A percentile compares a stretch with the other conserved stretches of the same genome.
phyloP scores from a whole-genome alignment of 352 stramenopile species.

The Phytophthora agathidicida region DNA sequence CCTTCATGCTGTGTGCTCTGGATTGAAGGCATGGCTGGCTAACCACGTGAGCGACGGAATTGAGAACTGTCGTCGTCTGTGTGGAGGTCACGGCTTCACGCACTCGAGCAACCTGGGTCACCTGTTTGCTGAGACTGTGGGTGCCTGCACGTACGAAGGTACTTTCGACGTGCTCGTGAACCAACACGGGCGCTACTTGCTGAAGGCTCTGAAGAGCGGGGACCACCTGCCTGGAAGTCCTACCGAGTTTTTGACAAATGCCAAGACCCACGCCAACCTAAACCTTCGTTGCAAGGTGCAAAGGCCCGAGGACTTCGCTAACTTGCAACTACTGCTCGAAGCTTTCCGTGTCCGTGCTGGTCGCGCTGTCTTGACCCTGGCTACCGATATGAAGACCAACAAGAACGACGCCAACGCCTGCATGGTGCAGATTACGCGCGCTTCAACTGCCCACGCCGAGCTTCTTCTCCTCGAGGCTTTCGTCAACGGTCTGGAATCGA shows the following conservation, averaged over 20 bases:
- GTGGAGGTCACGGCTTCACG: conserved; percentile 25
- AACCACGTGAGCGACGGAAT: conserved; percentile 32
- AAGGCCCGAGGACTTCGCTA: conserved; percentile 35
- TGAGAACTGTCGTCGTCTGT: conserved; percentile 27
- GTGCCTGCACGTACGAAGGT: conserved; percentile 62
- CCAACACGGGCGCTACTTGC: conserved; percentile 60
- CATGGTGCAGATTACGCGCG: conserved; percentile 59
- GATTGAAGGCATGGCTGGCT: conserved; percentile 29
- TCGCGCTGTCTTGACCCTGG: conserved; percentile 35
- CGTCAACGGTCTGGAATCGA: conserved; percentile 30
- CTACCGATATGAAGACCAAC: conserved; percentile 44
- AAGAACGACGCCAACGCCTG: conserved; percentile 53
- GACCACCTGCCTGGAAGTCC: conserved; percentile 13
- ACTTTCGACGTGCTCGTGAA: conserved; percentile 75
- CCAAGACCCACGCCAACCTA: conserved; percentile 36
- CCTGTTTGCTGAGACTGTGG: conserved; percentile 45
- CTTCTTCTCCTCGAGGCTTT: conserved; percentile 48
- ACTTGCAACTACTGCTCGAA: conserved; percentile 41
- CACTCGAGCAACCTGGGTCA: conserved; percentile 25
- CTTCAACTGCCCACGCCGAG: conserved; percentile 53
- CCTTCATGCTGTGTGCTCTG: conserved; percentile 25
- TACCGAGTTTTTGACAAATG: conserved; percentile 37
- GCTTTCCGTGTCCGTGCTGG: conserved; percentile 46
- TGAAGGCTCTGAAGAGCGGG: conserved; percentile 45
- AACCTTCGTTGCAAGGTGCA: conserved; percentile 39